Conservation (phyloP, 1,139 yeast genomes). For the Candida pseudoviswanathii region DNA sequence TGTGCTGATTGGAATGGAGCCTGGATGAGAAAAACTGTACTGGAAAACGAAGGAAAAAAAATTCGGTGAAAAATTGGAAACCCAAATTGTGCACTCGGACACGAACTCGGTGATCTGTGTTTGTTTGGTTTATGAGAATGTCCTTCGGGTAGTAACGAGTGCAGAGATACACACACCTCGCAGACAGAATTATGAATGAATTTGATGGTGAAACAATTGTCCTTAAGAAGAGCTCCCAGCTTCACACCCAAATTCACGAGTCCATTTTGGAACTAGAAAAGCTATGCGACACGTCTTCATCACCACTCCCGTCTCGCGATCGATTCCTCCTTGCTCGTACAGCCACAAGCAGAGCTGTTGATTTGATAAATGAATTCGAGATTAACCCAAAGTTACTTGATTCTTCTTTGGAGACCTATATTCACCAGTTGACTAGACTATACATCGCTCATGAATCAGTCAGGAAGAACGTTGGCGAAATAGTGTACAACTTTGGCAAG, state of each 20-base stretch:
- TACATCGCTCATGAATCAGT: constrained; percentile 23
- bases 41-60: constrained; percentile 1
- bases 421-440: constrained; percentile 28
- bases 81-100: neutral
- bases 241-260: constrained; percentile 18
- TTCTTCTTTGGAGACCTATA: constrained; percentile 31
- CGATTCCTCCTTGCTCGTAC: constrained; percentile 2
- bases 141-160: too few relatives aligned
- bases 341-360: constrained; percentile 9
- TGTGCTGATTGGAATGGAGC: neutral
- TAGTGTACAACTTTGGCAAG: constrained; percentile 62
- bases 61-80: neutral
- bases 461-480: constrained; percentile 21
- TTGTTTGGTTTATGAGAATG: neutral
- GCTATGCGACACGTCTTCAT: neutral
- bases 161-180: too few relatives aligned
- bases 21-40: neutral
- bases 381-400: constrained; percentile 58
- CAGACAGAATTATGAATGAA: constrained; percentile 23
- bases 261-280: constrained; percentile 4
- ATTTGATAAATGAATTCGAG: constrained; percentile 49
- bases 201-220: constrained; percentile 19
- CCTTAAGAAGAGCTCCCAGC: constrained; percentile 20
- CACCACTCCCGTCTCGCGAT: neutral
- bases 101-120: too few relatives aligned